Evolutionary conservation across 176 grass and related monocot genomes (phyloP).

Genomic region (Guadua angustifolia): DNA sequence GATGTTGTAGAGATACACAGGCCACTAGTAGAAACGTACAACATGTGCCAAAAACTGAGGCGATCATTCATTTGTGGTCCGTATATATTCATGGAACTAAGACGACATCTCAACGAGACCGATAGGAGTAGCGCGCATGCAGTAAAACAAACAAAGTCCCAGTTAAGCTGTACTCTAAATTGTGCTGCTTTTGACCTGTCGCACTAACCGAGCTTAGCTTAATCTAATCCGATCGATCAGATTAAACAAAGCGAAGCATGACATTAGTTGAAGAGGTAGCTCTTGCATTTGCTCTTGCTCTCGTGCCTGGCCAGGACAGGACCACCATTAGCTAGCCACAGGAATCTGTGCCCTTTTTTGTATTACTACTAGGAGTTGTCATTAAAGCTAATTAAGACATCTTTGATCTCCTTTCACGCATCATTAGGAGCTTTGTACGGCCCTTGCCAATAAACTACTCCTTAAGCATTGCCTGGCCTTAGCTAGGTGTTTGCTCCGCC

Average conservation of each 20-base stretch:
- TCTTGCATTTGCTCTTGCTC: background rate
- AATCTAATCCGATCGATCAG: background rate
- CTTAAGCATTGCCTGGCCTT: background rate
- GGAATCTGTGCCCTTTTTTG: conserved; percentile 50
- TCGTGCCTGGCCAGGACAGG: conserved; percentile 31
- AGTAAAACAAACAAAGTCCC: too few species aligned
- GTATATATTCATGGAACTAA: too few species aligned
- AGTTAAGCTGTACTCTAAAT: background rate
- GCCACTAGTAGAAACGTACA: too few species aligned
- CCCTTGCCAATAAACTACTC: conserved; percentile 17
- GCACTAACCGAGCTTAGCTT: conserved; percentile 39
- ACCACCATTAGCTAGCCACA: conserved; percentile 52
- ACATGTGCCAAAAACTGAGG: too few species aligned
- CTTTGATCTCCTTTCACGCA: conserved; percentile 54
- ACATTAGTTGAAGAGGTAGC: conserved; percentile 48
- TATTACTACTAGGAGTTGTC: conserved; percentile 14
- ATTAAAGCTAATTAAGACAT: conserved; percentile 51
- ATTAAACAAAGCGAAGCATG: conserved; percentile 31
- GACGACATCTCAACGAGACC: too few species aligned
- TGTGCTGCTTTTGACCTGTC: conserved; percentile 40
- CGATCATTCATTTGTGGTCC: too few species aligned
- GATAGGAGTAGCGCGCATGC: too few species aligned
- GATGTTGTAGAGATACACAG: too few species aligned
- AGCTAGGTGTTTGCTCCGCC: background rate
- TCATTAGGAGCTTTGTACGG: conserved; percentile 59